Base-by-base conservation (phyloP, 2,329 filamentous ascomycete genomes). In the Blastomyces parvus region DNA sequence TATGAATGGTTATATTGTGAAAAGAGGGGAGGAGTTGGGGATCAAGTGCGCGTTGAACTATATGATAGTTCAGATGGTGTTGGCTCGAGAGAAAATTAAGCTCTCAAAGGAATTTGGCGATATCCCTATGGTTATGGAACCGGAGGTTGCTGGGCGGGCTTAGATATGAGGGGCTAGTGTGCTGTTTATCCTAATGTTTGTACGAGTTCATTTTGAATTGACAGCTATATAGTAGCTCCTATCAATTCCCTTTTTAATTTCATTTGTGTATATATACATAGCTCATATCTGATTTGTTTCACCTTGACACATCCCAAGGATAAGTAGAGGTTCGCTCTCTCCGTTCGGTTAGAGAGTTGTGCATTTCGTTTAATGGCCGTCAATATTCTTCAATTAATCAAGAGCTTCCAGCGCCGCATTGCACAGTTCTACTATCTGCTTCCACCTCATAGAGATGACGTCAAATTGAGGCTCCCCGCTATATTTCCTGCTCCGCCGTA, bases 1-100 rank as follows among this genome's bases (percentile, higher is more conserved):
- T 70, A 83, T 93, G 68, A 97, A 95, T 73, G 93, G 92, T 0
- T 99, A 93, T 77, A 88, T 99, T 64, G 81, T 95, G 40, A 82
- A 80, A 60, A 83, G 88, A 50, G 94, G 89, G 0, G 82, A 84
- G 69, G 84, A 89, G 72, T 70, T 92, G 65, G 89, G 90, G 1
- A 79, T 96, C n/a, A 79, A 84, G 60, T 86, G 86, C 69, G 84
- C 85, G 13, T 80, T 87, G 65, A 94, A 96, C 72, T 86, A 87
- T 69, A 83, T 89, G 80, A 79, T 95, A 52, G 79, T 88, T 73
- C 80, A 86, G 61, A 76, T 91, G 77, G 86, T 97, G 59, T 86
- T 88, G 71, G 89, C 86, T 30, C 93, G 89, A 78, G 77, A 82
- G 55, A 72, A 74, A 48, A 76, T 85, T 69, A 71, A 79, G 27